Base-by-base conservation (phyloP, 345 rosid genomes). In the Lenwebbia sp. region DNA sequence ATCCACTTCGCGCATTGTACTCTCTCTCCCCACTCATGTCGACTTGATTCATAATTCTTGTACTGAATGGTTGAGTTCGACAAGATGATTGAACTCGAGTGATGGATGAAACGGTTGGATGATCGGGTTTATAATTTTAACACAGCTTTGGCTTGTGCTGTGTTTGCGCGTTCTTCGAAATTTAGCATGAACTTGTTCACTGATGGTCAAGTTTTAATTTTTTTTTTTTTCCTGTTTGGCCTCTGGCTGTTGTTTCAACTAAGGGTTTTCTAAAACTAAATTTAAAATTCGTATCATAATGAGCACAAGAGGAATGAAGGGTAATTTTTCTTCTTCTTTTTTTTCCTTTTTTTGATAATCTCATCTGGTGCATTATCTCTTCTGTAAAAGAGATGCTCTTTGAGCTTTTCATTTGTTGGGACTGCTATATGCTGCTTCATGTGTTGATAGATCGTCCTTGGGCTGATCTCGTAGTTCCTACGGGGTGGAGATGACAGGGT, bases 1-100 rank as follows among this genome's bases (percentile, higher is more conserved):
- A 90, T 96, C 89, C 90, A 86, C 1, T 95, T 96, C 87, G 90
- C 88, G 8, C 88, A 92, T 9, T 91, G 98, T 95, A 88, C 65
- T 37, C 51, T n/a, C 33, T 56, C 54, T 4, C 6, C 13, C 17
- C 8, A 1, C 51, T 15, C 51, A 22, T 5, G 13, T 81, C 5
- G 44, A 22, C 41, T 85, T 5, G 3, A 25, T 62, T 7, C 60
- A 12, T 25, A 10, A 56, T 56, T 56, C 62, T 56, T 25, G 62
- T 11, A 5, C 62, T 25, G 26, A 14, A 7, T 22, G 17, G 22
- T 44, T 25, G 70, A n/a, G 70, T n/a, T n/a, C 47, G 78, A 37
- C 1, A 10, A 70, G 81, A 70, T 40, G 81, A 70, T 37, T 37
- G 81, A 33, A 70, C 6, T 37, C 7, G 47, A 70, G 26, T 19